phyloP scores from a whole-genome alignment of 768 basidiomycete species.

The Rhizopogon sp. region DNA sequence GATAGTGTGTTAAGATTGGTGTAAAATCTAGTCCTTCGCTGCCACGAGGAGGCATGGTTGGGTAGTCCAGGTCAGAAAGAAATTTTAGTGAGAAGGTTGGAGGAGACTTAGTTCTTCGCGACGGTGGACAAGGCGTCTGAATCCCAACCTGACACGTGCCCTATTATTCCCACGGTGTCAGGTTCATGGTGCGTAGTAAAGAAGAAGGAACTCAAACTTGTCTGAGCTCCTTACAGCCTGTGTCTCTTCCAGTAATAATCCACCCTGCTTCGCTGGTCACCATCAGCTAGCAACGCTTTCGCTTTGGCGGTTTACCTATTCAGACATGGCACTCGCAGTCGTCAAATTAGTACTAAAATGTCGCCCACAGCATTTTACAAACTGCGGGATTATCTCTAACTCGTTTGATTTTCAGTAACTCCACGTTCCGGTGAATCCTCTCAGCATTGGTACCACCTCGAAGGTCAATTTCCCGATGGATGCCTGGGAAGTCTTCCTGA shows the following conservation, averaged over 20 bases:
- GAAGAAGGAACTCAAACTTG: no score
- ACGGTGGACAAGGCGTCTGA: neutral
- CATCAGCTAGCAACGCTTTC: no score
- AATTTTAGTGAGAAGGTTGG: neutral
- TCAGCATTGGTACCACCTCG: neutral
- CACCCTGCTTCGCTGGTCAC: no score
- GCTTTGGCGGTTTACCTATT: no score
- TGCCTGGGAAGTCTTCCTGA: neutral
- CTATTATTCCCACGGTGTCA: neutral
- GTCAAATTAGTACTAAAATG: no score
- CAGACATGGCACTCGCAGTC: no score
- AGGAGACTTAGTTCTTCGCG: neutral
- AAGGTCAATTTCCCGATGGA: neutral
- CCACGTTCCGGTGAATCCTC: neutral
- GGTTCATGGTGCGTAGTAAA: no score
- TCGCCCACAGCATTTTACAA: neutral
- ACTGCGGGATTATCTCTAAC: no score
- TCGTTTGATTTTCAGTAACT: no score
- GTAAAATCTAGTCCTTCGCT: slow-evolving; percentile 79
- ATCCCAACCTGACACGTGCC: neutral
- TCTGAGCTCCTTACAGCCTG: no score
- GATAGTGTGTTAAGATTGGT: slow-evolving; percentile 85
- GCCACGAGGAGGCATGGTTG: slow-evolving; percentile 43
- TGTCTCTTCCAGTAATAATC: no score
- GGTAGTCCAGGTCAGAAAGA: neutral